Evolutionary conservation across 257 asterid species (phyloP), one percentile per base, ranked within the genome.

Genomic region (Ballota nigra): DNA sequence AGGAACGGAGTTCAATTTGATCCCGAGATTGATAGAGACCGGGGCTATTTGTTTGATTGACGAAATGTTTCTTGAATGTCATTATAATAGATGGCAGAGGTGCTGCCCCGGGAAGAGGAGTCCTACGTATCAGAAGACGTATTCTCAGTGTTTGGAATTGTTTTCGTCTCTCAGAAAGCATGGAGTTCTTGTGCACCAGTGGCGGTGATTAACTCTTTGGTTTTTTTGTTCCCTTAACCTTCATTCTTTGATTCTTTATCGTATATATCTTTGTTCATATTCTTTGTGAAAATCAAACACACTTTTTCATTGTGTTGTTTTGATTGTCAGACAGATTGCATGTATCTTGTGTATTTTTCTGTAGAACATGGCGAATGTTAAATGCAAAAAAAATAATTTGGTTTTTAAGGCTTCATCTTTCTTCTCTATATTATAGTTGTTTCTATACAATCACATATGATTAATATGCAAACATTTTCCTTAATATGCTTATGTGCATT

Each of bases 41-140:
- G 87, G 92, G 51, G 90, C 89, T 8, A 83, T 82, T 45, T 89
- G 90, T 65, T 73, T 84, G 84, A 83, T 87, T n/a, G 92, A 87
- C 66, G 96, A 89, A 75, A 75, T 87, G 84, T 86, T 89, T 74
- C 85, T 89, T n/a, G 94, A 89, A 66, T 89, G 90, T 52, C 92
- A 85, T 67, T 89, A 89, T 34, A 86, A 77, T 53, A 73, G 86
- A 61, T 85, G 96, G 93, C 88, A 85, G 72, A 82, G 80, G 70
- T 81, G 88, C 31, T 80, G 91, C 60, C 86, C 86, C 0, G 83
- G 84, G 2, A 62, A 78, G 58, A 86, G 92, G 71, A 83, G 83
- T 66, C 36, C 79, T 0, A 82, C 73, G 73, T 78, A 82, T 78
- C 78, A 84, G 31, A 84, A 75, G 24, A 85, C 87, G 0, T 87